phyloP scores from a whole-genome alignment of 768 basidiomycete species.

The Trametes villosa region DNA sequence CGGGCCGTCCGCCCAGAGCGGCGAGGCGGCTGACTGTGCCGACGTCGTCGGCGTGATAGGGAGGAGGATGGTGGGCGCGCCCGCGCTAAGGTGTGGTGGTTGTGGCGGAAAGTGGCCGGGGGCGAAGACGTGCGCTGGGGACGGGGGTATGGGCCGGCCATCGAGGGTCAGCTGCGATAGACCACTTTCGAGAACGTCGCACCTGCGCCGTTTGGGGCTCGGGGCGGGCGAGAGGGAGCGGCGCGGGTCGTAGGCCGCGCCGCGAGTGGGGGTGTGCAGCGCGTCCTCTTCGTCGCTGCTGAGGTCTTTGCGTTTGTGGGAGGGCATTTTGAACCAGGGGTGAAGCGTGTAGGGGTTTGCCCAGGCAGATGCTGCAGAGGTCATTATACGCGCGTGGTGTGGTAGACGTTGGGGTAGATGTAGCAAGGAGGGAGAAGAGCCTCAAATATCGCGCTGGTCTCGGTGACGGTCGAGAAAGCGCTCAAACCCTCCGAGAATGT shows the following conservation, averaged over 20 bases:
- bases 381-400: constrained; percentile 34
- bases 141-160: constrained; percentile 13
- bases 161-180: constrained; percentile 54
- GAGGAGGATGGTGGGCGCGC: constrained; percentile 3
- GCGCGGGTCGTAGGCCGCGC: constrained; percentile 4
- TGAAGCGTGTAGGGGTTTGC: constrained; percentile 40
- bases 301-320: constrained; percentile 45
- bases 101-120: not conserved
- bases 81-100: not conserved
- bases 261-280: constrained; percentile 19
- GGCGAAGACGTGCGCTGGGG: not conserved
- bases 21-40: not conserved
- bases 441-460: not conserved
- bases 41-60: constrained; percentile 3
- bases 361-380: constrained; percentile 38
- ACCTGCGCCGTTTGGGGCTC: constrained; percentile 48
- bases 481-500: constrained; percentile 23
- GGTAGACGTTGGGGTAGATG: not conserved
- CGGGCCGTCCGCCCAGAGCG: constrained; percentile 12
- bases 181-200: constrained; percentile 55
- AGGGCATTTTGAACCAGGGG: constrained; percentile 48
- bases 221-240: constrained; percentile 32
- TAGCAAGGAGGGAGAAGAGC: not conserved
- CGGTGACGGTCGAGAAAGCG: constrained; percentile 3
- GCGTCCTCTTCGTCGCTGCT: constrained; percentile 27